Base-by-base conservation (phyloP, 2,329 filamentous ascomycete species). In the Purpureocillium lavendulum region DNA sequence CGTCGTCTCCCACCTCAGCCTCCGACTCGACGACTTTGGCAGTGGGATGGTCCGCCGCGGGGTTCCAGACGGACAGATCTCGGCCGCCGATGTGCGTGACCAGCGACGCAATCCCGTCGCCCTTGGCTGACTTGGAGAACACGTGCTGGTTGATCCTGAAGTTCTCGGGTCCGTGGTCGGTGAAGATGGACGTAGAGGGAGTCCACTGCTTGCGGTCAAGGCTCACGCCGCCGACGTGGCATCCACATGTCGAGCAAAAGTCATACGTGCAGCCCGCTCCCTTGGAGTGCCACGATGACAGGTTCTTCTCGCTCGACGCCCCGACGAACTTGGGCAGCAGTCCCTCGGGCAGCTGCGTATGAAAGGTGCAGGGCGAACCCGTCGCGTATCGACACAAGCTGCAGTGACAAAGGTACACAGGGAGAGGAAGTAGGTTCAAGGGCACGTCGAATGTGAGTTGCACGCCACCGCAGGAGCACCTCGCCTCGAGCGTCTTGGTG, bases 181-280 rank as follows among this genome's bases (percentile, higher is more conserved):
- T 43, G 29, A 71, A 67, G 12, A 70, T 59, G 35, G 64, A 64
- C 0, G 58, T 57, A 1, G 65, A 55, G 4, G 64, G 45, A 3
- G 56, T 55, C 66, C 66, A 71, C 10, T 54, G 46, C 15, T 49
- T 50, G 4, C 55, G 50, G 14, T 52, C 47, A 2, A 59, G 37
- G 16, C 55, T 58, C 14, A 57, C 48, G 36, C 63, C 59, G 4
- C 60, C 61, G n/a, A 69, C 54, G 41, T 70, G 67, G 38, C 64
- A 64, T 36, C 69, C 66, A 40, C 69, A 71, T 0, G 62, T 64
- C 11, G 54, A 59, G 53, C 69, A 72, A 43, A 70, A 71, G 43
- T 63, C 57, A 42, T 62, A 64, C 14, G 56, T 55, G n/a, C 51
- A 54, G 7, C 45, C 28, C 10, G 52, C 51, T 3, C 46, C 46